Conservation (phyloP, 306 rosid genomes). For the Quercus suber region DNA sequence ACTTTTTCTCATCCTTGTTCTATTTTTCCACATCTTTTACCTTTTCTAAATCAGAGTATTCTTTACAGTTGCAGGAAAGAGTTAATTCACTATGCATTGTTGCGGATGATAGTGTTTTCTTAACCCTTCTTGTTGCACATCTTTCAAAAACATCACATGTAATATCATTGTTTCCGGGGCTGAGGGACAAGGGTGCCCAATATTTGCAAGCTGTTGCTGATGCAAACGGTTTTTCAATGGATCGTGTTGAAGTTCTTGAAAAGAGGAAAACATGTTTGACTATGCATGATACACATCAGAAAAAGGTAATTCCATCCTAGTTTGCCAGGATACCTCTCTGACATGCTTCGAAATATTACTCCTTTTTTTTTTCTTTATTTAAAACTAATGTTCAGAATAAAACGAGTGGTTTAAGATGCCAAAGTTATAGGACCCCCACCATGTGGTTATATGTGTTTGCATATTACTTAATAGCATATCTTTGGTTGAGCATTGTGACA, state of each 20-base stretch:
- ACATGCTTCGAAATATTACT: not conserved
- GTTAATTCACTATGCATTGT: conserved; percentile 52
- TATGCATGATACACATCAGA: conserved; percentile 49
- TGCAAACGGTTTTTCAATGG: conserved; percentile 58
- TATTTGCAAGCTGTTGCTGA: conserved; percentile 67
- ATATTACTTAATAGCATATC: no score
- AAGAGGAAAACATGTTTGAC: conserved; percentile 52
- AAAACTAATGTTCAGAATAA: not conserved
- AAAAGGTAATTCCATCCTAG: conserved; percentile 45
- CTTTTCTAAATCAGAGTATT: conserved; percentile 24
- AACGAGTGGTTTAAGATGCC: not conserved
- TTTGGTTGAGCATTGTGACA: not conserved
- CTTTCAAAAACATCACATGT: conserved; percentile 50
- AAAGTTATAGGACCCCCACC: not conserved
- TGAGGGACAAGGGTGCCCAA: conserved; percentile 54
- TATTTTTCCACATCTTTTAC: conserved; percentile 10
- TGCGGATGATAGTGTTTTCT: conserved; percentile 77
- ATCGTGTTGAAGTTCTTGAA: conserved; percentile 53
- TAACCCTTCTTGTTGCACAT: conserved; percentile 65
- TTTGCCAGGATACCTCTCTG: not conserved
- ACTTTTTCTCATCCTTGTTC: conserved; percentile 2
- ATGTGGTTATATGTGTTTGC: not conserved
- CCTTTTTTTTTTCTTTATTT: not conserved
- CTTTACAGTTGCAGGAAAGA: conserved; percentile 70
- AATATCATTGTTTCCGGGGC: conserved; percentile 68